phyloP scores from a whole-genome alignment of 2,329 filamentous ascomycete genomes.

The Penicillium sp. region DNA sequence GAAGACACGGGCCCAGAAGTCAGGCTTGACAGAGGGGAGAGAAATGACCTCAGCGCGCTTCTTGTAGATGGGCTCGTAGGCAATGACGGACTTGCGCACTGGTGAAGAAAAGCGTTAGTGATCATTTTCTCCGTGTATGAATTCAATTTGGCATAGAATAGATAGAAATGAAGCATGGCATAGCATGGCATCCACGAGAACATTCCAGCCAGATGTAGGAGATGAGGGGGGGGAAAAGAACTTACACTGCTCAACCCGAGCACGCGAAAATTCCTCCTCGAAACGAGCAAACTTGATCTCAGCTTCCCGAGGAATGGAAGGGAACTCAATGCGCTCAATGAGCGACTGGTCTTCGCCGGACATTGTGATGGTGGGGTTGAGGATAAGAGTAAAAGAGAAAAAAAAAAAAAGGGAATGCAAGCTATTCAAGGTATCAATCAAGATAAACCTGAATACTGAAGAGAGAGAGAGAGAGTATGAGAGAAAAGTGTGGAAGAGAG shows the following conservation, averaged over 20 bases:
- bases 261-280: constrained; percentile 82
- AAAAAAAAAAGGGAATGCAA: constrained; percentile 8
- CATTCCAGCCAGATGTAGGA: too few relatives aligned
- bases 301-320: constrained; percentile 55
- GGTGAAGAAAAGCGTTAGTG: constrained; percentile 17
- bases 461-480: not conserved
- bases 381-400: not conserved
- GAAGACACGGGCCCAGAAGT: constrained; percentile 95
- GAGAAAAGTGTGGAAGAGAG: constrained; percentile 3
- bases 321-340: constrained; percentile 43
- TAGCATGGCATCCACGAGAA: not conserved
- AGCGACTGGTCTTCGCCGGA: constrained; percentile 40
- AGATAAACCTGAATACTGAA: not conserved
- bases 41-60: constrained; percentile 74
- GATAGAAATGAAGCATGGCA: constrained; percentile 1
- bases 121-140: not conserved
- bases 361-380: constrained; percentile 25
- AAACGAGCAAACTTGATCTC: constrained; percentile 71
- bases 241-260: constrained; percentile 82
- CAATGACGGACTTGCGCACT: constrained; percentile 76
- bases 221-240: constrained; percentile 34
- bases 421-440: constrained; percentile 14
- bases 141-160: not conserved
- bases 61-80: constrained; percentile 74
- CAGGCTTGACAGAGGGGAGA: constrained; percentile 63